Base-by-base conservation (phyloP, 1,284 basidiomycete genomes). In the Anthracocystis panici-leucophaei region DNA sequence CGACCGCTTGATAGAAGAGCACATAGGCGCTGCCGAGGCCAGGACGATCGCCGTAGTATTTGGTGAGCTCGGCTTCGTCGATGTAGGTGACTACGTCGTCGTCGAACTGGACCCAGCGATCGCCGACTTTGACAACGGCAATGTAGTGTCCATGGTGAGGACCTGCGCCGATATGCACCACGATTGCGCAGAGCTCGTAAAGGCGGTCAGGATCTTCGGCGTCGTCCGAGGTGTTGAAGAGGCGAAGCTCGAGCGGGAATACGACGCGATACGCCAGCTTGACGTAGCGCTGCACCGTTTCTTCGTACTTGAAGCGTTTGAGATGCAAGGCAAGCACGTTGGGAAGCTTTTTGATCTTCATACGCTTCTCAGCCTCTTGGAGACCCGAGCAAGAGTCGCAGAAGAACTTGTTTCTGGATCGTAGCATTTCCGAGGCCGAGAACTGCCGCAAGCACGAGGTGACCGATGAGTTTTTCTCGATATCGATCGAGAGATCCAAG, bases 131-230 rank as follows among this genome's bases (percentile, higher is more conserved):
- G 85, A 97, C 91, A 77, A 98, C 92, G 68, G 95, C 93, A 72
- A 99, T 91, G 85, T 99, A 99, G 87, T 99, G 96, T 0, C 96
- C 96, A 82, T 98, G 96, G 82, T 97, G 92, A 20, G 94, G 94
- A 2, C 95, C 95, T 78, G 90, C 92, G 88, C 96, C 96, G 76
- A 99, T 96, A 86, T 99, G 96, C 8, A 99, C 93, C 46, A 99
- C 94, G 67, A 98, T 94, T 10, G 92, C 95, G 84, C 95, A 97
- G 16, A 99, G 89, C 86, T 94, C 91, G 87, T 97, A 99, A 63
- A 98, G 86, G 61, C 95, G 88, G 67, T 90, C 89, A 0, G 95
- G 93, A 85, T 97, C 90, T 48, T 92, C 90, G 41, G 92, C 91
- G 78, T 96, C 94, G 85, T 99, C 96, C 46, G 95, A 92, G 35